A percentile compares a stretch with the other conserved stretches of the same genome.
Conservation (phyloP, 2,329 filamentous ascomycete genomes). For the Microsporum canis region DNA sequence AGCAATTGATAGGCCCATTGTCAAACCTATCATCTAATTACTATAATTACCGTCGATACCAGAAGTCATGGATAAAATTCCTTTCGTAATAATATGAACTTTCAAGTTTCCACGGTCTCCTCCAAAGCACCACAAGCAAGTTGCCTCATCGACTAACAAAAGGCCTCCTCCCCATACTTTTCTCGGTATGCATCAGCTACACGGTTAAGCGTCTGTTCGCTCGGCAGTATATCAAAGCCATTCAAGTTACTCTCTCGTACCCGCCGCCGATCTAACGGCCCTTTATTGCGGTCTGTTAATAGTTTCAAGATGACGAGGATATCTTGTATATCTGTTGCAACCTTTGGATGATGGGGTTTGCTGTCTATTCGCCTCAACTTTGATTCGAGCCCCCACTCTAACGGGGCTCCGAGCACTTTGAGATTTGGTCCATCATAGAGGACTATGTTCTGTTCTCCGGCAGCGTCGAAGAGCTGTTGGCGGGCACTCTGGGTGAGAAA, state of each 20-base stretch:
- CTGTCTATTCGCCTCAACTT: conserved; percentile 25
- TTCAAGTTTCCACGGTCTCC: background rate
- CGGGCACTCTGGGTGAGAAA: conserved; percentile 17
- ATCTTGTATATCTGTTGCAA: conserved; percentile 21
- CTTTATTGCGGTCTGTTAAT: conserved; percentile 16
- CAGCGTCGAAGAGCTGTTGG: conserved; percentile 19
- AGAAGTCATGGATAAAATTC: too few relatives aligned
- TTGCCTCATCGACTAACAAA: background rate
- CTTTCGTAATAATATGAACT: background rate
- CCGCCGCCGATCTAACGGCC: conserved; percentile 18
- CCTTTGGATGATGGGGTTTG: conserved; percentile 16
- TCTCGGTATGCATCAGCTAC: conserved; percentile 22
- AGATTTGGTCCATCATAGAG: conserved; percentile 22
- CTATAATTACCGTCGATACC: too few relatives aligned
- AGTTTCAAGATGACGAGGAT: conserved; percentile 22
- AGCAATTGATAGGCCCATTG: too few relatives aligned
- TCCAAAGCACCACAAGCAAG: background rate
- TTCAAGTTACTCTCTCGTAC: conserved; percentile 22
- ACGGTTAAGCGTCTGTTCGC: conserved; percentile 20
- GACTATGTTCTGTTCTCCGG: conserved; percentile 23
- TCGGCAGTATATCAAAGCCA: conserved; percentile 22
- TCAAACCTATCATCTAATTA: too few relatives aligned
- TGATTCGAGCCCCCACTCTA: conserved; percentile 28
- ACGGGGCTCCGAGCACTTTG: conserved; percentile 22
- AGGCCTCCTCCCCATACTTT: conserved; percentile 14